phyloP scores from a whole-genome alignment of 73 alveolate species.

The Paraurostyla sp. region DNA sequence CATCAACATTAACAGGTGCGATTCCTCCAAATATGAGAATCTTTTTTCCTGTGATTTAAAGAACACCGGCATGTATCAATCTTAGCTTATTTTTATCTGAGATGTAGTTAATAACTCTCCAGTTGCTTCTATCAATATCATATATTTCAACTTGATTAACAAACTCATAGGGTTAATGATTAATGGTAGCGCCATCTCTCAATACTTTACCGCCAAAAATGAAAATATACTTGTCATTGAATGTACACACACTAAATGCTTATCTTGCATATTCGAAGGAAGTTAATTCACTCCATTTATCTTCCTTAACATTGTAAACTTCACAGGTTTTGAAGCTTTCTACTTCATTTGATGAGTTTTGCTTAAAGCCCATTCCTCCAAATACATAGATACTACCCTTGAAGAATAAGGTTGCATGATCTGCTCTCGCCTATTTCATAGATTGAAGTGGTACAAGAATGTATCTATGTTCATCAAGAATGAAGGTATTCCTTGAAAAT shows the following conservation, averaged over 20 bases:
- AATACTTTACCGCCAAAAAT: slow-evolving; percentile 43
- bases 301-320: slow-evolving; percentile 48
- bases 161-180: not conserved
- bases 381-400: slow-evolving; percentile 25
- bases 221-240: slow-evolving; percentile 56
- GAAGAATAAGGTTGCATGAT: slow-evolving; percentile 44
- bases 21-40: slow-evolving; percentile 57
- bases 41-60: slow-evolving; percentile 37
- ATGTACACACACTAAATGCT: slow-evolving; percentile 38
- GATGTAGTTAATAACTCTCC: slow-evolving; percentile 57
- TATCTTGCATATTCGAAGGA: slow-evolving; percentile 6
- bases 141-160: slow-evolving; percentile 24
- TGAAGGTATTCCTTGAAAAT: slow-evolving; percentile 29
- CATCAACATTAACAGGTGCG: slow-evolving; percentile 22
- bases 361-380: slow-evolving; percentile 54
- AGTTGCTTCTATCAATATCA: slow-evolving; percentile 26
- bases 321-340: slow-evolving; percentile 34
- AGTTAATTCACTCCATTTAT: slow-evolving; percentile 37
- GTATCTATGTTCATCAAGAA: slow-evolving; percentile 54
- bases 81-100: slow-evolving; percentile 12
- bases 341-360: not conserved
- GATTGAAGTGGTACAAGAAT: slow-evolving; percentile 17
- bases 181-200: not conserved
- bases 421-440: slow-evolving; percentile 41
- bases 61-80: slow-evolving; percentile 20